Percentiles rank a stretch among this genome's conserved stretches.
Conservation (phyloP, 768 basidiomycete species). For the Obba rivulosa region DNA sequence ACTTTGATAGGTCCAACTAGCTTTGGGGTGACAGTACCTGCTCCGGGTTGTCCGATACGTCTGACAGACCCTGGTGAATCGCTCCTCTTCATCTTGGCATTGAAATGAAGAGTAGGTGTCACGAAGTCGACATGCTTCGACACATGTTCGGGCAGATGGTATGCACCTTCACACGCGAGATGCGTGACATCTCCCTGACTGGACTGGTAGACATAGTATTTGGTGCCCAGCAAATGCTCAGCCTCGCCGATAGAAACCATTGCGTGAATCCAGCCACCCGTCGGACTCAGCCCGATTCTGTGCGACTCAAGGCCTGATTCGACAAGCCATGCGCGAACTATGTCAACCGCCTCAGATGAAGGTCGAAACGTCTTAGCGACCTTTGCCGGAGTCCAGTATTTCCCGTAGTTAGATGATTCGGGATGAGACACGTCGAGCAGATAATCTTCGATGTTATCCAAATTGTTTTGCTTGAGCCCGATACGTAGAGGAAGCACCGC, state of each 20-base stretch:
- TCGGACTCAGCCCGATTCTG: slow-evolving; percentile 33
- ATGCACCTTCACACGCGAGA: slow-evolving; percentile 51
- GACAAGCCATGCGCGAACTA: slow-evolving; percentile 40
- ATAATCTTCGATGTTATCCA: slow-evolving; percentile 38
- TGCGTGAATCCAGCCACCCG: slow-evolving; percentile 41
- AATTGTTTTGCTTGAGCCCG: slow-evolving; percentile 42
- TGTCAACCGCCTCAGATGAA: slow-evolving; percentile 31
- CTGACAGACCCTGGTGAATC: background rate
- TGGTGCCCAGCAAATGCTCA: slow-evolving; percentile 37
- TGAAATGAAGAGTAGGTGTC: slow-evolving; percentile 70
- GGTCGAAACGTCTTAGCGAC: slow-evolving; percentile 44
- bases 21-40: slow-evolving; percentile 5
- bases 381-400: slow-evolving; percentile 41
- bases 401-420: slow-evolving; percentile 43
- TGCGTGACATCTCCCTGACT: slow-evolving; percentile 28
- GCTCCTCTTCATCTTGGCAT: slow-evolving; percentile 37
- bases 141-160: slow-evolving; percentile 57
- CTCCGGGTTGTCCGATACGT: slow-evolving; percentile 4
- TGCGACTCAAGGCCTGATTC: slow-evolving; percentile 34
- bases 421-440: slow-evolving; percentile 47
- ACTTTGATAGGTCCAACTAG: slow-evolving; percentile 6
- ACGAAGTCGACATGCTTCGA: slow-evolving; percentile 59
- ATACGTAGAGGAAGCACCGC: slow-evolving; percentile 41
- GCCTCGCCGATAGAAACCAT: slow-evolving; percentile 39
- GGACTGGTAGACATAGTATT: slow-evolving; percentile 50